Percentiles rank a stretch among this genome's conserved stretches.
These are phyloP conservation scores for Fraxinus angustifolia DNA, from an alignment of 305 asterid genomes.

Conservation along the genomic window DNA sequence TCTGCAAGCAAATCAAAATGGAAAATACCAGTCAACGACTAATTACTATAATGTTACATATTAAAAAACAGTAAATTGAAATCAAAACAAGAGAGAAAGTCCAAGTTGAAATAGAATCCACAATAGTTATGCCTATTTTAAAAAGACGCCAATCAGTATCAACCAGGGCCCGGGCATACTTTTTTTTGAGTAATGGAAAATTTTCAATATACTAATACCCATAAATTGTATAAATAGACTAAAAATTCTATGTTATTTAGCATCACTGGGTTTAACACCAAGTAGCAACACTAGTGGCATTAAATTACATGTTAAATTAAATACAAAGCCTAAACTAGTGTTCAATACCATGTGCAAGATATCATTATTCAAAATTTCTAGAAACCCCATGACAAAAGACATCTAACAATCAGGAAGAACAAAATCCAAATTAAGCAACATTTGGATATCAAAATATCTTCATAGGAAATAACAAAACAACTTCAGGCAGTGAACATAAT, in stretches of 20 bases:
- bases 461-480: neutral
- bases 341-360: neutral
- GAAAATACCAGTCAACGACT: neutral
- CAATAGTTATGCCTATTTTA: neutral
- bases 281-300: neutral
- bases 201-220: neutral
- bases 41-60: neutral
- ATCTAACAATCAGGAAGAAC: slow-evolving; percentile 2
- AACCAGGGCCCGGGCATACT: neutral
- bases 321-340: neutral
- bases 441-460: neutral
- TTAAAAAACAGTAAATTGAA: neutral
- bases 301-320: too few species aligned
- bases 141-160: neutral
- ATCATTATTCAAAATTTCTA: neutral
- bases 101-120: neutral
- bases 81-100: neutral
- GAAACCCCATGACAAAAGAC: neutral
- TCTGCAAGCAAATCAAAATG: slow-evolving; percentile 32
- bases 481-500: neutral
- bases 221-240: neutral
- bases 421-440: neutral
- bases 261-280: neutral
- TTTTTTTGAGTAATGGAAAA: neutral
- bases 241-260: neutral